These are phyloP conservation scores for Puccinia hordei DNA, from an alignment of 1,284 basidiomycete genomes.

Conservation along the genomic window DNA sequence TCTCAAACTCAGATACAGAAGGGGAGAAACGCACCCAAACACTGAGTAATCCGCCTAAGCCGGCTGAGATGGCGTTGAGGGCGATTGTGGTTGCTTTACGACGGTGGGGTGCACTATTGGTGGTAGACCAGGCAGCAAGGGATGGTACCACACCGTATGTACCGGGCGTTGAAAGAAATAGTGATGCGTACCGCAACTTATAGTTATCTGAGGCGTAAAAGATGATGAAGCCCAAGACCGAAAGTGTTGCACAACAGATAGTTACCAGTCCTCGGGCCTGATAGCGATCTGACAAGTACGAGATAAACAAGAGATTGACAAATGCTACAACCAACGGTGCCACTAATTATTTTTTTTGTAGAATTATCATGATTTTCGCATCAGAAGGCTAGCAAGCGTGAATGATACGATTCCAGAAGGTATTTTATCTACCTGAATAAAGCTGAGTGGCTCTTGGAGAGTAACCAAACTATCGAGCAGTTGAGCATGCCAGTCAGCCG, in stretches of 20 bases:
- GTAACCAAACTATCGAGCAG: conserved; percentile 5
- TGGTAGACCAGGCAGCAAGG: not conserved
- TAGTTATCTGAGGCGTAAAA: conserved; percentile 28
- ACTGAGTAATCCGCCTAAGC: conserved; percentile 8
- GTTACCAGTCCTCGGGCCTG: conserved; percentile 3
- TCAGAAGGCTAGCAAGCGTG: not conserved
- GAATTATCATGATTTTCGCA: not conserved
- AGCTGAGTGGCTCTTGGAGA: conserved; percentile 15
- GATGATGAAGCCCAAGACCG: conserved; percentile 7
- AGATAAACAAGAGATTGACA: not conserved
- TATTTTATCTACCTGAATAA: not conserved
- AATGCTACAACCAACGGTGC: not conserved
- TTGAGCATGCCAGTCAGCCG: not conserved
- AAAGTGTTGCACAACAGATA: conserved; percentile 4
- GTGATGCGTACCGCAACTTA: not conserved
- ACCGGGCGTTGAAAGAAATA: conserved; percentile 30
- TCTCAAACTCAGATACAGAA: not conserved
- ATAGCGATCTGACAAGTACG: conserved; percentile 24
- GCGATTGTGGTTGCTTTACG: conserved; percentile 30
- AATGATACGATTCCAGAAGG: not conserved
- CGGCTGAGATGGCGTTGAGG: not conserved
- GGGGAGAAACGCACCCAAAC: conserved; percentile 13
- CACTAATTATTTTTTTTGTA: not conserved
- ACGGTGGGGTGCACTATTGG: conserved; percentile 15
- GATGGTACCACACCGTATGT: conserved; percentile 5